These are phyloP conservation scores for Petunia secreta DNA, from an alignment of 257 asterid species.

Conservation along the genomic window DNA sequence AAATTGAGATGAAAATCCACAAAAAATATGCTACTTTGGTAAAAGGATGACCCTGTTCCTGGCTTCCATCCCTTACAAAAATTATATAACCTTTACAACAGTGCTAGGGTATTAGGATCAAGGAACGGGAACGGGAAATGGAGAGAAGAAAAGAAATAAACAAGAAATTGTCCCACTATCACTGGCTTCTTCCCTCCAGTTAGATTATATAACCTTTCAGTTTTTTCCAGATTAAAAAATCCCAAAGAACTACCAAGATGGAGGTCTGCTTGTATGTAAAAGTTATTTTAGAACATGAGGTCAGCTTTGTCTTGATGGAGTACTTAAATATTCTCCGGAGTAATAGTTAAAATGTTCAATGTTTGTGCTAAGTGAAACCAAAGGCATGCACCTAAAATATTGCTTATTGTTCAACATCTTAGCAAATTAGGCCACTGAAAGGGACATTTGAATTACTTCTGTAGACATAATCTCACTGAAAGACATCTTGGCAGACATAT, in stretches of 20 bases:
- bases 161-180: background rate
- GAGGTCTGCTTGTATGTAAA: background rate
- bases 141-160: background rate
- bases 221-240: background rate
- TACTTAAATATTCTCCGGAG: no score
- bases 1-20: background rate
- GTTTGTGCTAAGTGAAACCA: no score
- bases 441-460: no score
- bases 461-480: no score
- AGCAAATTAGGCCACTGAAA: no score
- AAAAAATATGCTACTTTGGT: background rate
- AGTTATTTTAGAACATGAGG: background rate
- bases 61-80: background rate
- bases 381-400: no score
- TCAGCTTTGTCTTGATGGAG: no score
- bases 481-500: no score
- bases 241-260: background rate
- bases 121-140: background rate
- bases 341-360: no score
- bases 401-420: no score
- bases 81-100: background rate
- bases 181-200: background rate
- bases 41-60: background rate
- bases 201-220: background rate
- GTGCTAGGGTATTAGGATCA: background rate